phyloP scores from a whole-genome alignment of 305 asterid genomes.

The Fraxinus sp. region DNA sequence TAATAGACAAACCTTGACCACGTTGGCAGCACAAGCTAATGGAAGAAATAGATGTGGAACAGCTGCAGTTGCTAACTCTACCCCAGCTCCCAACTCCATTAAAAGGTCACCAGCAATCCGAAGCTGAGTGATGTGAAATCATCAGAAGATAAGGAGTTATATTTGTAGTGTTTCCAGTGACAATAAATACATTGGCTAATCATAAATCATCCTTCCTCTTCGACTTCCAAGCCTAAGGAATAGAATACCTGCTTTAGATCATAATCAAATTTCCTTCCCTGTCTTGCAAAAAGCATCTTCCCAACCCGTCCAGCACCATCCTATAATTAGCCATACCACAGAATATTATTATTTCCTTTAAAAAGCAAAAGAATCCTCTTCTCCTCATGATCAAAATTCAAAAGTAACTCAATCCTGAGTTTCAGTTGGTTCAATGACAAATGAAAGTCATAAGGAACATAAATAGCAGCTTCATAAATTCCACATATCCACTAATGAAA shows the following conservation, averaged over 20 bases:
- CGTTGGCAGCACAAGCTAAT: constrained; percentile 96
- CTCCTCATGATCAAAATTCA: constrained; percentile 16
- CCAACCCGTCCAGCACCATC: constrained; percentile 99
- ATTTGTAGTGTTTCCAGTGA: background rate
- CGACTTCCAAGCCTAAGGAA: constrained; percentile 20
- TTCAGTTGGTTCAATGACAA: background rate
- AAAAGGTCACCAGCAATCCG: constrained; percentile 91
- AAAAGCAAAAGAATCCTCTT: background rate
- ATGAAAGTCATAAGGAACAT: constrained; percentile 7
- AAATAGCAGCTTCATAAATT: constrained; percentile 3
- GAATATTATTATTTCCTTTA: constrained; percentile 18
- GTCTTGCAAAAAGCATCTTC: constrained; percentile 92
- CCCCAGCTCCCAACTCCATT: constrained; percentile 96
- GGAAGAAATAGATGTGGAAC: constrained; percentile 93
- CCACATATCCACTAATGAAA: background rate
- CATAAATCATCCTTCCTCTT: constrained; percentile 7
- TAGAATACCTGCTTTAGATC: constrained; percentile 78
- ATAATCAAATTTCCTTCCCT: constrained; percentile 83
- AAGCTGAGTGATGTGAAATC: constrained; percentile 51
- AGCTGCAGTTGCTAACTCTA: constrained; percentile 87
- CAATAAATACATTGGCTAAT: background rate
- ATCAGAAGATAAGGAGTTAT: constrained; percentile 15
- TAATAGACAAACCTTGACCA: constrained; percentile 65
- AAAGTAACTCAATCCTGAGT: constrained; percentile 16
- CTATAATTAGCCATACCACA: constrained; percentile 36